Evolutionary conservation across 1,284 basidiomycete genomes (phyloP).

Genomic region (Chiua sp.): DNA sequence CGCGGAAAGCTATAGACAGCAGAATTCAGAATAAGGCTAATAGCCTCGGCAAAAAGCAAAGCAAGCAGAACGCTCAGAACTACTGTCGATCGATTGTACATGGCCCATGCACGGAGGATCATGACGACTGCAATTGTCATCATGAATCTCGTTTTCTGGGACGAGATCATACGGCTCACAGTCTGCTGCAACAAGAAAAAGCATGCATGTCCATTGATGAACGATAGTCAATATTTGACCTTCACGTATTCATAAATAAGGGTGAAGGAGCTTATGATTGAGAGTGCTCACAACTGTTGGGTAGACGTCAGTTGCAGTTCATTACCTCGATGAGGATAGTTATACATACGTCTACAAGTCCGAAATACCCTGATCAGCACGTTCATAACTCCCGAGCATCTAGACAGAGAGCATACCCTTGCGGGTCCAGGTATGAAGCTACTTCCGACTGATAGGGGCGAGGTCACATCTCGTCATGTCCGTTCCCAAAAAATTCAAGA

Average conservation of each 20-base stretch:
- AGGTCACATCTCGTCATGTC: not conserved
- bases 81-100: not conserved
- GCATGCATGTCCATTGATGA: constrained; percentile 1
- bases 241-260: not conserved
- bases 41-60: not conserved
- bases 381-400: not conserved
- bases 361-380: not conserved
- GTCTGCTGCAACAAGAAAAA: constrained; percentile 16
- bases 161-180: constrained; percentile 3
- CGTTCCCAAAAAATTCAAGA: not conserved
- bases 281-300: constrained; percentile 9
- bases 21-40: not conserved
- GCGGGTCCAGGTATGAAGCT: not conserved
- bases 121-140: constrained; percentile 13
- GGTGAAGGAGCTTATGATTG: not conserved
- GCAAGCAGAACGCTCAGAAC: constrained; percentile 1
- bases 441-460: not conserved
- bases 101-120: constrained; percentile 15
- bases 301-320: not conserved
- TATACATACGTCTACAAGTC: not conserved
- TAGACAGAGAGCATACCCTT: constrained; percentile 1
- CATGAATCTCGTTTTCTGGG: too few species aligned
- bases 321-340: not conserved
- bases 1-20: not conserved
- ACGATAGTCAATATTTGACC: constrained; percentile 4